phyloP scores from a whole-genome alignment of 441 rosid species.

The Syzygium syzygioides region DNA sequence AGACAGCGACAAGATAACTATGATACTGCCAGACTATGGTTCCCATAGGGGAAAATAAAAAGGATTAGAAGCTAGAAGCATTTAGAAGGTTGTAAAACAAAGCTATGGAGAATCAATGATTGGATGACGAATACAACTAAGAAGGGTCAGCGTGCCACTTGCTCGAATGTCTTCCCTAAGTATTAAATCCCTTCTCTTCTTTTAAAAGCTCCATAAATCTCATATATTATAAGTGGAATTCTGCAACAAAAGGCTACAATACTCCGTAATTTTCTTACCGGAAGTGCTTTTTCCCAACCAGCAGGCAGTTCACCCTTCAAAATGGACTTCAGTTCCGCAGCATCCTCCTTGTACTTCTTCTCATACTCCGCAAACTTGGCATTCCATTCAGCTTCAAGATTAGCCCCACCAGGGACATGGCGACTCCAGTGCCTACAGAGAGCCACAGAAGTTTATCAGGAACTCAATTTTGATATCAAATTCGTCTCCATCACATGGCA shows the following conservation, averaged over 20 bases:
- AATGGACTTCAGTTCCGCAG: slow-evolving; percentile 85
- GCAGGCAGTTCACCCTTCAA: slow-evolving; percentile 77
- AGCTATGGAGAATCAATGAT: not conserved
- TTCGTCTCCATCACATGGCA: not conserved
- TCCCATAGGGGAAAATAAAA: not conserved
- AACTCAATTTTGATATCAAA: not conserved
- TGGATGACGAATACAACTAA: not conserved
- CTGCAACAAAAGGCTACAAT: not conserved
- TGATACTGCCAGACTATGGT: not conserved
- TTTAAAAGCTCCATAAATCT: not conserved
- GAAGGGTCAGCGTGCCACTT: not conserved
- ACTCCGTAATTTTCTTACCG: slow-evolving; percentile 52
- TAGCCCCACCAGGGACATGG: slow-evolving; percentile 62
- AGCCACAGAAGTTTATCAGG: slow-evolving; percentile 1
- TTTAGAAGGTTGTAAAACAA: not conserved
- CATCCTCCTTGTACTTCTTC: slow-evolving; percentile 90
- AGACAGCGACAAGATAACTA: not conserved
- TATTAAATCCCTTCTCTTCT: not conserved
- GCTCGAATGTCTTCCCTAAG: not conserved
- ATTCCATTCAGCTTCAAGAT: slow-evolving; percentile 91
- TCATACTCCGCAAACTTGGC: slow-evolving; percentile 81
- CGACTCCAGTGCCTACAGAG: slow-evolving; percentile 92
- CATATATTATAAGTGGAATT: not conserved
- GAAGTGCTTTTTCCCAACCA: slow-evolving; percentile 98
- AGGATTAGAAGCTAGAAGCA: not conserved